Conservation (phyloP, 2,329 filamentous ascomycete genomes). For the Tolypocladium ovalisporum region DNA sequence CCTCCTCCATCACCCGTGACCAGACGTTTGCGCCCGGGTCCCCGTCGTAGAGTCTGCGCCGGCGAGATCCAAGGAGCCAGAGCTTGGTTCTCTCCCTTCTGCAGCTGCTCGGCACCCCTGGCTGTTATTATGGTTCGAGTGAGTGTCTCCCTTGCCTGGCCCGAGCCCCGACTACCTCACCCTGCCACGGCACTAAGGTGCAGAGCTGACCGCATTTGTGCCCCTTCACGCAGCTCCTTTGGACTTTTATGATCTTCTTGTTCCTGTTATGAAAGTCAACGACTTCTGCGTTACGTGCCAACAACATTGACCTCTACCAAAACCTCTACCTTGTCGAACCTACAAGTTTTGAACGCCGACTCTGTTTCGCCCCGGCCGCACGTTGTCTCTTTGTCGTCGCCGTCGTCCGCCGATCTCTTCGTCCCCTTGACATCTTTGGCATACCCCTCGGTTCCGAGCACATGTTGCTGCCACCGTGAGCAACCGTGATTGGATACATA, state of each 20-base stretch:
- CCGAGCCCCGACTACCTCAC: background rate
- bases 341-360: background rate
- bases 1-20: background rate
- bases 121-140: background rate
- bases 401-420: background rate
- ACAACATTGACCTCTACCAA: background rate
- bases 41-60: background rate
- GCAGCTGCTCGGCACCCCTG: background rate
- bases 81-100: background rate
- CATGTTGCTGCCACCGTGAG: background rate
- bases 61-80: background rate
- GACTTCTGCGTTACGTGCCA: background rate
- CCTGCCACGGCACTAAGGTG: background rate
- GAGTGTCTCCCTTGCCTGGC: background rate
- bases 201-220: conserved; percentile 1
- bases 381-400: background rate
- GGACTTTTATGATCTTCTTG: conserved; percentile 1
- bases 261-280: conserved; percentile 1
- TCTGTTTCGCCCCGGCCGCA: background rate
- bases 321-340: background rate
- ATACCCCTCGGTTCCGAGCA: background rate
- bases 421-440: background rate
- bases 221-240: conserved; percentile 3
- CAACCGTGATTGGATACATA: background rate
- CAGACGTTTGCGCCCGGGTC: background rate